Evolutionary conservation across 257 asterid genomes (phyloP).

Genomic region (Solanum ossicruentum): DNA sequence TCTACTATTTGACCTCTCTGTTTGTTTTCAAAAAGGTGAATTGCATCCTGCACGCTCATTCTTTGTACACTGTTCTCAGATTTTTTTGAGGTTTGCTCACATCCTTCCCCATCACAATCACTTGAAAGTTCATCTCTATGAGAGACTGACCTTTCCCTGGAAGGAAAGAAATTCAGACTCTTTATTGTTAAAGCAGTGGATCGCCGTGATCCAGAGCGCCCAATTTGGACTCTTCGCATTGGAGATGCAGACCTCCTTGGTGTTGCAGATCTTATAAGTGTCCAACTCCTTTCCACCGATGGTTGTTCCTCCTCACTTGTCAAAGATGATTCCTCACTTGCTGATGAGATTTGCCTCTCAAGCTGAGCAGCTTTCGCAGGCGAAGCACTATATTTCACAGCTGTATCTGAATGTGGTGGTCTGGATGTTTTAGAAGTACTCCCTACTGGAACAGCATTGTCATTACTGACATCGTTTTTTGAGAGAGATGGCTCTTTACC

Average conservation of each 20-base stretch:
- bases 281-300: slow-evolving; percentile 61
- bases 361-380: slow-evolving; percentile 81
- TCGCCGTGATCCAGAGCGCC: slow-evolving; percentile 87
- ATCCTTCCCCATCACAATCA: slow-evolving; percentile 50
- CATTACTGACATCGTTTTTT: slow-evolving; percentile 1
- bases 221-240: slow-evolving; percentile 90
- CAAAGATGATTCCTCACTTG: slow-evolving; percentile 54
- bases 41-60: slow-evolving; percentile 93
- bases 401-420: slow-evolving; percentile 13
- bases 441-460: slow-evolving; percentile 12
- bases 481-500: slow-evolving; percentile 8
- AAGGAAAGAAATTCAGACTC: slow-evolving; percentile 56
- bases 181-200: slow-evolving; percentile 81
- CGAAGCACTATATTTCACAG: slow-evolving; percentile 64
- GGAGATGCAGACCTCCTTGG: slow-evolving; percentile 98
- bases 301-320: slow-evolving; percentile 71
- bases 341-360: slow-evolving; percentile 82
- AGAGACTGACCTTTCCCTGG: slow-evolving; percentile 42
- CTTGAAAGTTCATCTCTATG: slow-evolving; percentile 34
- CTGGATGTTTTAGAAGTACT: slow-evolving; percentile 9
- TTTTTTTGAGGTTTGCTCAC: slow-evolving; percentile 41
- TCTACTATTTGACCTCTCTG: slow-evolving; percentile 60
- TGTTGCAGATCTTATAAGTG: slow-evolving; percentile 60
- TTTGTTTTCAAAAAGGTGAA: slow-evolving; percentile 81
- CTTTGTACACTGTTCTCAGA: slow-evolving; percentile 24